Conservation (phyloP, 2,329 filamentous ascomycete genomes). For the Ascochyta rabiei region DNA sequence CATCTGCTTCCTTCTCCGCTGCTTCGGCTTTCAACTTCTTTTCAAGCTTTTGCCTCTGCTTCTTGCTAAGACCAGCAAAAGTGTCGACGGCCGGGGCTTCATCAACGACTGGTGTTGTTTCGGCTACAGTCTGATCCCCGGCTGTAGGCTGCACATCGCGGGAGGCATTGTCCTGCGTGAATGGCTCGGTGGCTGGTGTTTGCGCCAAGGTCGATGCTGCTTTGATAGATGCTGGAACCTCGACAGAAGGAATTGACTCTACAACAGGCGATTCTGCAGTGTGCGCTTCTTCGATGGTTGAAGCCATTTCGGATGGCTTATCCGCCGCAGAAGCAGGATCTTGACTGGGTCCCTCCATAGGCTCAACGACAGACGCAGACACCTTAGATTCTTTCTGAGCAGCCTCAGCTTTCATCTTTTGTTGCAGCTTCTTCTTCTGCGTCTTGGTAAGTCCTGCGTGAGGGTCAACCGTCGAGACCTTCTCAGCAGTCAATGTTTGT, state of each 20-base stretch:
- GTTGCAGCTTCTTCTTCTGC: slow-evolving; percentile 33
- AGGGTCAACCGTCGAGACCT: not conserved
- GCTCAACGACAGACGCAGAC: not conserved
- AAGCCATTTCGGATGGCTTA: not conserved
- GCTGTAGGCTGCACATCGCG: not conserved
- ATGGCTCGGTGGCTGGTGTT: not conserved
- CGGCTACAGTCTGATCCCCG: not conserved
- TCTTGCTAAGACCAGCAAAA: slow-evolving; percentile 36
- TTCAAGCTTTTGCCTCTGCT: slow-evolving; percentile 35
- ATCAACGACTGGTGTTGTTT: not conserved
- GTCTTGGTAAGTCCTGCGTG: not conserved
- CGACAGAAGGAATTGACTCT: not conserved
- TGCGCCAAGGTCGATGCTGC: not conserved
- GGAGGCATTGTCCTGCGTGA: not conserved
- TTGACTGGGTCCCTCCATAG: not conserved
- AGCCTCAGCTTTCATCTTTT: slow-evolving; percentile 13
- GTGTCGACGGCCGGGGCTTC: slow-evolving; percentile 30
- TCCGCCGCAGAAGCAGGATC: not conserved
- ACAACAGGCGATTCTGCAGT: not conserved
- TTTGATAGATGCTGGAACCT: not conserved
- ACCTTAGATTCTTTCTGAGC: slow-evolving; percentile 10
- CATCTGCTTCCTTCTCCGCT: slow-evolving; percentile 7
- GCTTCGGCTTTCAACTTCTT: slow-evolving; percentile 44
- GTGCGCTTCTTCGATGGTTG: not conserved
- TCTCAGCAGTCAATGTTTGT: not conserved